phyloP scores from a whole-genome alignment of 1,139 yeast genomes.

The Diutina catenulata region DNA sequence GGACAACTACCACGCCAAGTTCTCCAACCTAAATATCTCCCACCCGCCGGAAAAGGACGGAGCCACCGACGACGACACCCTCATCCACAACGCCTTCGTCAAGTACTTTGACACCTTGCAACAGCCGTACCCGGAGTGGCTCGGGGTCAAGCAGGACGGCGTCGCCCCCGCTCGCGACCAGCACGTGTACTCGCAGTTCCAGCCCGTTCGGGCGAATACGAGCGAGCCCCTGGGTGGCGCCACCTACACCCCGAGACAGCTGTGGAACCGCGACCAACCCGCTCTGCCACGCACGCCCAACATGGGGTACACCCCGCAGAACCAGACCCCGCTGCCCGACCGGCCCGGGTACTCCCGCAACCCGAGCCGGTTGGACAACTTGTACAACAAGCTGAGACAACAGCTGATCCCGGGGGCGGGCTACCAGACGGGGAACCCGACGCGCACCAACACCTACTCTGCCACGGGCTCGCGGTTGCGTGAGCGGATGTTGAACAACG shows the following conservation, averaged over 20 bases:
- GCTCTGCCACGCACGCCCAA: not conserved
- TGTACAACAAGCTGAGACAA: slow-evolving; percentile 34
- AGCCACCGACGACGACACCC: slow-evolving; percentile 24
- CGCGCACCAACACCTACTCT: slow-evolving; percentile 18
- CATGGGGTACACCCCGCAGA: too few species aligned
- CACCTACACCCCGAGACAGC: slow-evolving; percentile 1
- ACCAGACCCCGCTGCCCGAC: not conserved
- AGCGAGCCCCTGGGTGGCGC: not conserved
- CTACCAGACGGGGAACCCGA: slow-evolving; percentile 16
- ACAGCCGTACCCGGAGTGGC: slow-evolving; percentile 35
- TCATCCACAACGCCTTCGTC: slow-evolving; percentile 35
- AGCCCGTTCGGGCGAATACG: slow-evolving; percentile 1
- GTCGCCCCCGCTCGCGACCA: not conserved
- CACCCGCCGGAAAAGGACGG: slow-evolving; percentile 27
- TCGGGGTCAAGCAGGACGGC: slow-evolving; percentile 18
- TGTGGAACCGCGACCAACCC: not conserved
- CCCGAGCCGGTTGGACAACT: slow-evolving; percentile 20
- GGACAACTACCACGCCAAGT: slow-evolving; percentile 23
- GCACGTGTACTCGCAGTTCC: slow-evolving; percentile 1
- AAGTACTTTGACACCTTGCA: slow-evolving; percentile 23
- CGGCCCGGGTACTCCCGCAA: not conserved
- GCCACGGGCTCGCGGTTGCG: slow-evolving; percentile 15
- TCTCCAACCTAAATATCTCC: slow-evolving; percentile 13
- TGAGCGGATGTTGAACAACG: slow-evolving; percentile 23
- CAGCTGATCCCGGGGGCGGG: slow-evolving; percentile 14